Base-by-base conservation (phyloP, 805 yeast species). In the Crinitomyces ghanaensis region DNA sequence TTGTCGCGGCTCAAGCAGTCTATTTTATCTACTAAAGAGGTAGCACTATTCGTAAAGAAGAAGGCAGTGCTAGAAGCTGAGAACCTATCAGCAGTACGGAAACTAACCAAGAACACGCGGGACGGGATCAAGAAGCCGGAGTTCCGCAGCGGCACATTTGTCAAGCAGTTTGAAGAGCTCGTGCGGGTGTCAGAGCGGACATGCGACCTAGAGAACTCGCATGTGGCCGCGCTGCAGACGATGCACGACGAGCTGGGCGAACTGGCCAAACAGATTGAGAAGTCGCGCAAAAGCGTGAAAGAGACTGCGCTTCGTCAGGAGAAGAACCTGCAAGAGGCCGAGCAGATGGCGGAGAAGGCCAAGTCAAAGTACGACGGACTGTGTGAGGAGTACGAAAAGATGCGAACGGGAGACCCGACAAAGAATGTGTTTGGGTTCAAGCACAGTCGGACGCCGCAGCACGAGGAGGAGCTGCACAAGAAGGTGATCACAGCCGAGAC, bases 181-280 rank as follows among this genome's bases (percentile, higher is more conserved):
- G 63, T 86, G 33, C 74, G 70, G 40, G 72, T 77, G 44, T 95
- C 86, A 55, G 95, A 86, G 41, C 74, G 76, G 42, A 57, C 82
- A 27, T 66, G 70, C 9, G 70, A 68, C 30, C 93, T 83, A 9
- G 82, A 85, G 11, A 64, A 69, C 26, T 74, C 86, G 5, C 86
- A 76, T 57, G 79, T 82, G 21, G 74, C 74, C 31, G 85, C 91
- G 1, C 62, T 91, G 49, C 77, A 73, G 44, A 76, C 74, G 24
- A 91, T 91, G 84, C 73, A 76, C 48, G 94, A 82, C 46, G 96
- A 91, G 55, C 60, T 91, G 38, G 56, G 63, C 9, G 76, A 93
- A 0, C 63, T 91, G 40, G 65, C 81, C 12, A 65, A 72, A 13
- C 72, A 84, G 2, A 73, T 85, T 42, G 66, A 81, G 7, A 71